These are phyloP conservation scores for Didymella exigua DNA, from an alignment of 2,329 filamentous ascomycete genomes.

Conservation along the genomic window DNA sequence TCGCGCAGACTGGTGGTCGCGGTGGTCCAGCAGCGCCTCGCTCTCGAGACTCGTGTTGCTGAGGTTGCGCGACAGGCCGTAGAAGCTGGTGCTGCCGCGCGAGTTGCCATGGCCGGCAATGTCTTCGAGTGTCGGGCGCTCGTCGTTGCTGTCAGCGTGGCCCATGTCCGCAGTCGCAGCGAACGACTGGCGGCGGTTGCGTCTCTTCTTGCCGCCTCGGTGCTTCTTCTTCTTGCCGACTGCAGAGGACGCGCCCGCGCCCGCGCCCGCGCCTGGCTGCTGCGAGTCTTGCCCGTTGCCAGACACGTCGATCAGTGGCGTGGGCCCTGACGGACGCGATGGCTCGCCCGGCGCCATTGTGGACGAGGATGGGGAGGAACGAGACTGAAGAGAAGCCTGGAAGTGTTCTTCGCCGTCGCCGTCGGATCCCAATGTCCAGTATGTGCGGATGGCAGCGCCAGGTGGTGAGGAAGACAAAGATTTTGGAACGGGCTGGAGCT, in stretches of 20 bases:
- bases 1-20: constrained; percentile 57
- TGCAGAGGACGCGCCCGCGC: constrained; percentile 18
- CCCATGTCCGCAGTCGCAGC: constrained; percentile 61
- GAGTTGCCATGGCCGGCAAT: constrained; percentile 25
- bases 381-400: not conserved
- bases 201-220: constrained; percentile 78
- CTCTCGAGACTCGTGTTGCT: constrained; percentile 91
- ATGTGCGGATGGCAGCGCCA: not conserved
- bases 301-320: constrained; percentile 13
- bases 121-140: constrained; percentile 50
- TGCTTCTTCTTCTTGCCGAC: constrained; percentile 71
- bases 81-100: constrained; percentile 57
- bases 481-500: constrained; percentile 10
- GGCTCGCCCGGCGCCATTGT: constrained; percentile 14
- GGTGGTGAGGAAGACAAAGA: not conserved
- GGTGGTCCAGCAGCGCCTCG: constrained; percentile 84
- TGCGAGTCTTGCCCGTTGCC: not conserved
- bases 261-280: constrained; percentile 10
- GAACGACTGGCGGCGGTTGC: constrained; percentile 79
- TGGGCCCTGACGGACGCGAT: constrained; percentile 11
- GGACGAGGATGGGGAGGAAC: not conserved
- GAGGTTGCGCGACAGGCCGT: constrained; percentile 62
- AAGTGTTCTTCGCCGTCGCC: not conserved
- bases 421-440: not conserved
- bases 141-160: constrained; percentile 61